Evolutionary conservation across 768 basidiomycete species (phyloP).

Genomic region (Pleurotus citrinopileatus): DNA sequence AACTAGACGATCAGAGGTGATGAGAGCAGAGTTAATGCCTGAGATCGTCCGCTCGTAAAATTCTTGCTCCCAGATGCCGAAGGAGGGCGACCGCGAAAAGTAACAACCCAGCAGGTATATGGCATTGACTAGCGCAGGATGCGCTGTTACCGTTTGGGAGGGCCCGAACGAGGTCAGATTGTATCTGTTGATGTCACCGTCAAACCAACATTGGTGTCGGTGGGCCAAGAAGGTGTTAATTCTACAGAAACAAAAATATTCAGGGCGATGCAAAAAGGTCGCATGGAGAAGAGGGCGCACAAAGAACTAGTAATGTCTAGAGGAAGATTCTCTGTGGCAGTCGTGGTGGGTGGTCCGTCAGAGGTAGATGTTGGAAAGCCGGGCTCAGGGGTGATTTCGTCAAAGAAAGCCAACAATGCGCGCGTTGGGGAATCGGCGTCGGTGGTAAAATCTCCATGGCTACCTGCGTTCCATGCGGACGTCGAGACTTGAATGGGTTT

Average conservation of each 20-base stretch:
- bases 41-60: slow-evolving; percentile 48
- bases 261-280: background rate
- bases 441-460: slow-evolving; percentile 3
- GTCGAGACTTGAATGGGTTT: background rate
- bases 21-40: slow-evolving; percentile 52
- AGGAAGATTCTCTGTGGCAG: background rate
- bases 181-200: slow-evolving; percentile 45
- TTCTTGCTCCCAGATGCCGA: slow-evolving; percentile 40
- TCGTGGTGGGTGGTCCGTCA: background rate
- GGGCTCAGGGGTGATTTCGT: background rate
- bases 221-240: slow-evolving; percentile 54
- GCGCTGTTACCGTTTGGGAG: slow-evolving; percentile 31
- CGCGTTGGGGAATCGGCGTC: background rate
- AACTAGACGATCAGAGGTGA: slow-evolving; percentile 50
- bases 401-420: background rate
- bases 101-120: slow-evolving; percentile 59
- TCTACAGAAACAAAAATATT: slow-evolving; percentile 25
- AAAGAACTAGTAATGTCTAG: slow-evolving; percentile 26
- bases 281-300: slow-evolving; percentile 22
- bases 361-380: background rate
- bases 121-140: slow-evolving; percentile 60
- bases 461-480: background rate
- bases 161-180: slow-evolving; percentile 21
- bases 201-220: slow-evolving; percentile 58
- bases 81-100: slow-evolving; percentile 41